Conservation (phyloP, 257 asterid species). For the Gardenia jasminoides region DNA sequence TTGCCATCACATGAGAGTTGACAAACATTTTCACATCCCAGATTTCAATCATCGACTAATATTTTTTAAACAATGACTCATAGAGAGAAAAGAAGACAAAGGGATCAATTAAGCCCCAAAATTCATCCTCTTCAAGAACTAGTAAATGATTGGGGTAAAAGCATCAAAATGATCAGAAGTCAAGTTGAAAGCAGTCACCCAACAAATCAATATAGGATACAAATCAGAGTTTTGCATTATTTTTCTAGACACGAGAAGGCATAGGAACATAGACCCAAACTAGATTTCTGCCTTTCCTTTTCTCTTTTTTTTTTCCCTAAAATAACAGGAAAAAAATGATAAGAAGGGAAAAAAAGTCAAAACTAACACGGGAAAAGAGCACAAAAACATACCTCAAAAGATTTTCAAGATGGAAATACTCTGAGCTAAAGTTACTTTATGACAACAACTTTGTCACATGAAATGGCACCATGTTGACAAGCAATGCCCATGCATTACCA, state of each 20-base stretch:
- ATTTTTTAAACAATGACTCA: neutral
- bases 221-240: neutral
- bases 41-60: neutral
- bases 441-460: neutral
- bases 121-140: neutral
- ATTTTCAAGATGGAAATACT: conserved; percentile 1
- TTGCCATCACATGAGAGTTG: neutral
- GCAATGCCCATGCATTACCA: neutral
- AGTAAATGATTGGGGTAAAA: neutral
- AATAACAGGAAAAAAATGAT: neutral
- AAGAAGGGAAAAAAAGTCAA: neutral
- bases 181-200: neutral
- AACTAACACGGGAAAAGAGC: neutral
- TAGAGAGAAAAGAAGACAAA: neutral
- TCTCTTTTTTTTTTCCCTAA: neutral
- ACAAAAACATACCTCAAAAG: neutral
- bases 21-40: neutral
- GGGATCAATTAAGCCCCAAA: neutral
- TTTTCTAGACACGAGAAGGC: neutral
- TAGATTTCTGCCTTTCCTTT: conserved; percentile 7
- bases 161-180: neutral
- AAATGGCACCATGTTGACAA: neutral
- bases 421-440: neutral
- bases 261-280: neutral
- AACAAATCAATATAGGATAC: neutral